Base-by-base conservation (phyloP, 2,329 filamentous ascomycete genomes). In the Penicillium olsonii region DNA sequence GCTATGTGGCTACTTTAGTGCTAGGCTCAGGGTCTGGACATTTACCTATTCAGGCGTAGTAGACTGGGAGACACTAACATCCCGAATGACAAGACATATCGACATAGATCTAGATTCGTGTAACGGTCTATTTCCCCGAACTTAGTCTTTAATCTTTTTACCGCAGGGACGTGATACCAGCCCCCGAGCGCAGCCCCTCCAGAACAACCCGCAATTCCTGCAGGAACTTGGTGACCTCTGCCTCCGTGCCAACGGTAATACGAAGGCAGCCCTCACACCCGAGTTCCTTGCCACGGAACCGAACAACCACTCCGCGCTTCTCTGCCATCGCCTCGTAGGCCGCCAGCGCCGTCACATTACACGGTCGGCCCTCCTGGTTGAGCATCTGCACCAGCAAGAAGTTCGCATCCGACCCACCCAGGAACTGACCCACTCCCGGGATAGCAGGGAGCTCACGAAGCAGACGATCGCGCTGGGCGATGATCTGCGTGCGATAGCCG, bases 351-450 rank as follows among this genome's bases (percentile, higher is more conserved):
- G 83, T 82, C 41, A 78, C 76, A 61, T 96, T 99, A 65, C 90
- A 88, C 1, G 94, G 88, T 0, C 89, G 90, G 4, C 74, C 74
- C 44, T 76, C 62, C n/a, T 70, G 73, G 65, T 95, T 83, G 26
- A 96, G 76, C 65, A 99, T 88, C 77, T 97, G 90, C 49, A 90
- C 92, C 8, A 99, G 81, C 63, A 99, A 61, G 67, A 97, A 99
- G 69, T 99, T 99, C 55, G 88, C 87, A 48, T 85, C 87, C 2
- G 76, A 78, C 2, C 94, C 94, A 42, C 94, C 94, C 17, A 87
- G 79, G 61, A 96, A 85, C 37, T 84, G 78, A 1, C 94, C 94
- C 1, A 97, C 80, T 2, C 94, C 92, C 1, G 82, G 76, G 14
- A 97, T 81, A 56, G 78, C 77, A 1, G 90, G 87, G 42, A 99